These are phyloP conservation scores for Acidomyces sp. DNA, from an alignment of 495 filamentous ascomycete species.

Conservation along the genomic window DNA sequence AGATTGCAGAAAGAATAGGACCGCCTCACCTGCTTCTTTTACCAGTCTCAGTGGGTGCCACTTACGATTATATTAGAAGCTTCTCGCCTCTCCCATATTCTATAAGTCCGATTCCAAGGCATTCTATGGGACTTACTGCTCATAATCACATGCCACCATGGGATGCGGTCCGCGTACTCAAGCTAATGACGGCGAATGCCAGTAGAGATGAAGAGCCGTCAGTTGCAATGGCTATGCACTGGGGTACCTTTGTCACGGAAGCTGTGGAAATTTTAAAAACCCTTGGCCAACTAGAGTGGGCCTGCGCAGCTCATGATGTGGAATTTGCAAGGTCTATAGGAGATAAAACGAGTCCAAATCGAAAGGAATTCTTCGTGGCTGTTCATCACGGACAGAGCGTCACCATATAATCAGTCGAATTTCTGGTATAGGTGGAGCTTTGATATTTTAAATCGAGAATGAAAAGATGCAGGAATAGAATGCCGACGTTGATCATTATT, in stretches of 20 bases:
- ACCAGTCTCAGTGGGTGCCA: slow-evolving; percentile 7
- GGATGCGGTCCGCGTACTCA: slow-evolving; percentile 8
- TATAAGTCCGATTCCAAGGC: slow-evolving; percentile 6
- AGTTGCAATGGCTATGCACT: slow-evolving; percentile 8
- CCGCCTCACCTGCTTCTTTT: slow-evolving; percentile 6
- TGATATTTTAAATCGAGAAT: no score
- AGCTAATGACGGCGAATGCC: slow-evolving; percentile 1
- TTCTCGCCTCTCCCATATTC: slow-evolving; percentile 3
- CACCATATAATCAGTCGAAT: not conserved
- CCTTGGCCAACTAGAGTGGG: slow-evolving; percentile 10
- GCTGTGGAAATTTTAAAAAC: slow-evolving; percentile 6
- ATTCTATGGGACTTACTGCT: slow-evolving; percentile 6
- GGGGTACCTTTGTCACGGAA: slow-evolving; percentile 7
- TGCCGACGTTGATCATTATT: no score
- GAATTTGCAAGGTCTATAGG: slow-evolving; percentile 1
- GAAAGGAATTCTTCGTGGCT: slow-evolving; percentile 1
- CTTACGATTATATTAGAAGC: slow-evolving; percentile 5
- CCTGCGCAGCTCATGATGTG: slow-evolving; percentile 8
- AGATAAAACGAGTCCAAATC: not conserved
- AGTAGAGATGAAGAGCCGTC: not conserved
- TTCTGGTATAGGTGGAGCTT: not conserved
- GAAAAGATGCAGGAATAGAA: no score
- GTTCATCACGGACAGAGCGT: slow-evolving; percentile 11
- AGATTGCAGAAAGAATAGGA: slow-evolving; percentile 4
- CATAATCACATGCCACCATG: slow-evolving; percentile 13